These are phyloP conservation scores for Yarrowia sp. DNA, from an alignment of 805 yeast genomes.

Conservation along the genomic window DNA sequence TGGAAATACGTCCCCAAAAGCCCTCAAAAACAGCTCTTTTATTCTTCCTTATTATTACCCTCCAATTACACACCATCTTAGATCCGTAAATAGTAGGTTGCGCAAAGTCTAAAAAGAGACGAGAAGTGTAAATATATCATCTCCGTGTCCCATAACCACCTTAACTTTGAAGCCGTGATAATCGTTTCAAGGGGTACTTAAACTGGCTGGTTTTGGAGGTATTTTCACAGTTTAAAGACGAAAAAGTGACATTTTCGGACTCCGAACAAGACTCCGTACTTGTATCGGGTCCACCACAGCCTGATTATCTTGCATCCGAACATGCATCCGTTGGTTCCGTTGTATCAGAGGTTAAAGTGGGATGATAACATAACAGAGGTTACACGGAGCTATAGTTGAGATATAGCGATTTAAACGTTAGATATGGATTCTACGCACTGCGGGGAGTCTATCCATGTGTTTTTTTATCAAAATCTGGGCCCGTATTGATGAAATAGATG, in stretches of 20 bases:
- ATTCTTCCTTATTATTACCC: no score
- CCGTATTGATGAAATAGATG: background rate
- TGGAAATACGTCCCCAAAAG: no score
- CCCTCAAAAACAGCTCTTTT: no score
- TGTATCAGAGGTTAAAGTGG: background rate
- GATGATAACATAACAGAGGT: no score
- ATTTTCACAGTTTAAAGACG: no score
- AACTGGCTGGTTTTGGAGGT: no score
- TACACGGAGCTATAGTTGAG: background rate
- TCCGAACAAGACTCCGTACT: no score
- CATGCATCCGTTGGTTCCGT: slow-evolving; percentile 13
- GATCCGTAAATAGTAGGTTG: background rate
- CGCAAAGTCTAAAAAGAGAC: background rate
- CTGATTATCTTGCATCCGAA: slow-evolving; percentile 22
- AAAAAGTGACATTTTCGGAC: no score
- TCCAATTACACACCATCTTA: background rate
- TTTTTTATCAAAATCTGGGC: background rate
- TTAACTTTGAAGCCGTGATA: background rate
- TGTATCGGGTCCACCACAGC: background rate
- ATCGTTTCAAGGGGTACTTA: no score
- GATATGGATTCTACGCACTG: background rate
- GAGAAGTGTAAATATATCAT: background rate
- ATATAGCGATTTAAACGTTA: background rate
- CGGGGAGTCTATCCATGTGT: background rate
- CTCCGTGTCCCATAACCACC: background rate